Evolutionary conservation across 2,329 filamentous ascomycete genomes (phyloP).

Genomic region (Colletotrichum chrysophilum): DNA sequence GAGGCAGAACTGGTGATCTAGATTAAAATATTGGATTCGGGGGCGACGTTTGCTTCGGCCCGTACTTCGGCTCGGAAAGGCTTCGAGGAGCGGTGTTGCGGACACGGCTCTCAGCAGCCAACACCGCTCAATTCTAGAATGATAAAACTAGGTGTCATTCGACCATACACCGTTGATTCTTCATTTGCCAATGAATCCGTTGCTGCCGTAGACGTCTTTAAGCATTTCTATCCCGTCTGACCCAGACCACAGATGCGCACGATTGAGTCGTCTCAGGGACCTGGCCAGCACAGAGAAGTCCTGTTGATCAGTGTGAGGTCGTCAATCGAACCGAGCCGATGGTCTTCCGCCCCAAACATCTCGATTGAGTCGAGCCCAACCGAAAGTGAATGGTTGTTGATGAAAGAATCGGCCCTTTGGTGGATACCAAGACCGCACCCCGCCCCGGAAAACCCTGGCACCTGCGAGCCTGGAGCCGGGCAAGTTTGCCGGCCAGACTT

Average conservation of each 20-base stretch:
- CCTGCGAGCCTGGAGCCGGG: neutral
- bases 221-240: fast-evolving
- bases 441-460: neutral
- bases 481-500: neutral
- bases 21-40: neutral
- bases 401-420: neutral
- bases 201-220: neutral
- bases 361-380: neutral
- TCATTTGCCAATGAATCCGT: fast-evolving
- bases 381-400: neutral
- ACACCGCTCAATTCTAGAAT: neutral
- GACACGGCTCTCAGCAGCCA: neutral
- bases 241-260: neutral
- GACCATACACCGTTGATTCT: too few relatives aligned
- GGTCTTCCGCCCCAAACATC: neutral
- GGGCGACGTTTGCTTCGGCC: neutral
- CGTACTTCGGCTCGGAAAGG: neutral
- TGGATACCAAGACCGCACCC: neutral
- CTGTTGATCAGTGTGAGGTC: neutral
- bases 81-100: neutral
- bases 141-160: neutral
- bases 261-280: too few relatives aligned
- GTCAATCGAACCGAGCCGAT: neutral
- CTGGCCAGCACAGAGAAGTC: neutral
- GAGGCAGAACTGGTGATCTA: neutral